Evolutionary conservation across 768 basidiomycete species (phyloP).

Genomic region (Suillus weaverae): DNA sequence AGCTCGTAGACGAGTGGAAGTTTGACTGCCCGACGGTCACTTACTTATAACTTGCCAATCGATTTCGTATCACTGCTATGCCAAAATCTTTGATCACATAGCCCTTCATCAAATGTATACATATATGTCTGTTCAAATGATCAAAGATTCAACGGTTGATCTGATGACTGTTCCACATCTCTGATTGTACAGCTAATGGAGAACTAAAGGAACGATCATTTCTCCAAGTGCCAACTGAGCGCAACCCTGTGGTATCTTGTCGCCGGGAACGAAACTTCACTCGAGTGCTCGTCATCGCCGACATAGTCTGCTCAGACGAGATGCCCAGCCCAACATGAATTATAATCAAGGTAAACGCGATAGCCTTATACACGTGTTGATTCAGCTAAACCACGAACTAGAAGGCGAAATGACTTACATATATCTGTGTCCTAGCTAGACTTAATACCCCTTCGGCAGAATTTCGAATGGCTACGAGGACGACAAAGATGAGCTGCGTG

Average conservation of each 20-base stretch:
- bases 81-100: neutral
- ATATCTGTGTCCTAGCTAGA: constrained; percentile 29
- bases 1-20: no score
- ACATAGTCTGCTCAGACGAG: constrained; percentile 7
- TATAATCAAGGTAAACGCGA: constrained; percentile 21
- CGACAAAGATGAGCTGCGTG: constrained; percentile 31
- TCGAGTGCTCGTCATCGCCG: neutral
- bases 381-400: neutral
- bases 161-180: neutral
- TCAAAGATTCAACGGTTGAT: neutral
- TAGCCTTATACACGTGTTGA: constrained; percentile 6
- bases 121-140: neutral
- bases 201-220: neutral
- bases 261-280: neutral
- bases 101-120: neutral
- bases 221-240: neutral
- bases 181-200: no score
- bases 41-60: neutral
- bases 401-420: constrained; percentile 20
- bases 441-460: constrained; percentile 30
- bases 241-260: neutral
- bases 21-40: neutral
- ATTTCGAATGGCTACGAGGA: constrained; percentile 29
- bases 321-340: constrained; percentile 20
- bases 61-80: neutral